phyloP scores from a whole-genome alignment of 495 filamentous ascomycete species.

The Podospora pseudoanserina region DNA sequence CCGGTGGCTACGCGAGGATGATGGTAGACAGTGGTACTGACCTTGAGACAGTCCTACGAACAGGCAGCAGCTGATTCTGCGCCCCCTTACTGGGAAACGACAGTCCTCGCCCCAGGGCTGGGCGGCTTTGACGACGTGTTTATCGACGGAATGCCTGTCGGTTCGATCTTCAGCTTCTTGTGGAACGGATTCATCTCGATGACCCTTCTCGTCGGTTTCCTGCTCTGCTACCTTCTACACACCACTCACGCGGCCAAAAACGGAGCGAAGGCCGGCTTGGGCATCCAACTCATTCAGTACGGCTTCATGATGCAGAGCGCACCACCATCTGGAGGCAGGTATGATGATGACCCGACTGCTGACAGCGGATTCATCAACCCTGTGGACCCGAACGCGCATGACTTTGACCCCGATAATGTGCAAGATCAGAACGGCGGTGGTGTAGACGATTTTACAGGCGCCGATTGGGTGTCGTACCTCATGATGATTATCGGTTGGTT shows the following conservation, averaged over 20 bases:
- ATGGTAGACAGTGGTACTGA: conserved; percentile 28
- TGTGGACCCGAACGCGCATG: conserved; percentile 82
- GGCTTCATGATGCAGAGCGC: conserved; percentile 82
- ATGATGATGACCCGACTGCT: conserved; percentile 40
- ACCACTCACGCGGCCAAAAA: conserved; percentile 98
- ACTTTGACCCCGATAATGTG: conserved; percentile 74
- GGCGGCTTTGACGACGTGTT: conserved; percentile 86
- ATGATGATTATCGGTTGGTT: conserved; percentile 99
- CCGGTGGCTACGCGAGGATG: not conserved
- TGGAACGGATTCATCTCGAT: conserved; percentile 99
- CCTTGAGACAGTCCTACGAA: conserved; percentile 75
- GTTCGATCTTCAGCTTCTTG: conserved; percentile 89
- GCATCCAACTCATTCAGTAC: conserved; percentile 93
- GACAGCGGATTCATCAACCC: conserved; percentile 57
- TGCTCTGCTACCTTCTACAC: conserved; percentile 95
- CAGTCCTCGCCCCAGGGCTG: conserved; percentile 85
- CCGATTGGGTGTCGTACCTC: conserved; percentile 86
- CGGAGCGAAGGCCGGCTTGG: conserved; percentile 87
- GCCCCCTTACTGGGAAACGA: conserved; percentile 98
- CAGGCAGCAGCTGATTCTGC: conserved; percentile 96
- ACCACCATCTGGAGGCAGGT: conserved; percentile 36
- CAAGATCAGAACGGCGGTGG: conserved; percentile 25
- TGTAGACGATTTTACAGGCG: conserved; percentile 46
- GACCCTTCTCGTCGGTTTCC: conserved; percentile 96
- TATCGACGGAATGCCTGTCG: conserved; percentile 92